Evolutionary conservation across 352 stramenopile genomes (phyloP).

Genomic region (Pythium scleroteichum): DNA sequence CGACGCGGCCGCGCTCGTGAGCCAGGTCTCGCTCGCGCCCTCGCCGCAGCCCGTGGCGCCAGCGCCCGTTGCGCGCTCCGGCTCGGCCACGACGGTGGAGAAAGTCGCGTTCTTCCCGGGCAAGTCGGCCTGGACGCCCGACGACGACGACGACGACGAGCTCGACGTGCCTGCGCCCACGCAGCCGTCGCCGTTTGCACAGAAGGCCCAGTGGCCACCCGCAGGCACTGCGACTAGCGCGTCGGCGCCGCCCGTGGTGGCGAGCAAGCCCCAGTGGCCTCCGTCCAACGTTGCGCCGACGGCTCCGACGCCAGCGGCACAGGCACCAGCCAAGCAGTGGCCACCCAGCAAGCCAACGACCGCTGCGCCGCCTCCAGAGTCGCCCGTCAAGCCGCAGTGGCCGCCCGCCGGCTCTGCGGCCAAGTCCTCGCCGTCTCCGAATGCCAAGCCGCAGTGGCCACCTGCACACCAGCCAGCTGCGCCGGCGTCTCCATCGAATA

Average conservation of each 20-base stretch:
- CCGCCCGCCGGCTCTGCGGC: constrained; percentile 30
- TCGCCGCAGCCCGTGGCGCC: constrained; percentile 11
- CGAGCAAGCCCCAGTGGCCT: constrained; percentile 34
- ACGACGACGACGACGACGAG: constrained; percentile 20
- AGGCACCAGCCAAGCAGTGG: constrained; percentile 13
- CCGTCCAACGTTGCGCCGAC: constrained; percentile 21
- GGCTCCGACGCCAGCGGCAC: not conserved
- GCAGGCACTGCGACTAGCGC: constrained; percentile 9
- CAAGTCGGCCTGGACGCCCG: constrained; percentile 20
- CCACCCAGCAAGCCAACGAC: constrained; percentile 21
- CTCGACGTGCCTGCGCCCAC: not conserved
- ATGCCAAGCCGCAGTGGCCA: constrained; percentile 23
- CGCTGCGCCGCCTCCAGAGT: constrained; percentile 22
- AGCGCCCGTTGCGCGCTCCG: not conserved
- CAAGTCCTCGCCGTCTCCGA: not conserved
- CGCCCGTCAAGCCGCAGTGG: constrained; percentile 32
- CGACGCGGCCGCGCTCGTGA: constrained; percentile 45
- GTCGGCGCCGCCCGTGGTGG: constrained; percentile 14
- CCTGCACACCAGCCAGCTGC: constrained; percentile 10
- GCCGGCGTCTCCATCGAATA: constrained; percentile 18
- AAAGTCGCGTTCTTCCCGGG: constrained; percentile 22
- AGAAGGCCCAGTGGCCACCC: constrained; percentile 60
- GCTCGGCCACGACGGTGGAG: constrained; percentile 10
- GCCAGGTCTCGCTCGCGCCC: constrained; percentile 39
- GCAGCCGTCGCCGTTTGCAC: constrained; percentile 37